phyloP scores from a whole-genome alignment of 805 yeast species.

The Wickerhamomyces rabaulensis region DNA sequence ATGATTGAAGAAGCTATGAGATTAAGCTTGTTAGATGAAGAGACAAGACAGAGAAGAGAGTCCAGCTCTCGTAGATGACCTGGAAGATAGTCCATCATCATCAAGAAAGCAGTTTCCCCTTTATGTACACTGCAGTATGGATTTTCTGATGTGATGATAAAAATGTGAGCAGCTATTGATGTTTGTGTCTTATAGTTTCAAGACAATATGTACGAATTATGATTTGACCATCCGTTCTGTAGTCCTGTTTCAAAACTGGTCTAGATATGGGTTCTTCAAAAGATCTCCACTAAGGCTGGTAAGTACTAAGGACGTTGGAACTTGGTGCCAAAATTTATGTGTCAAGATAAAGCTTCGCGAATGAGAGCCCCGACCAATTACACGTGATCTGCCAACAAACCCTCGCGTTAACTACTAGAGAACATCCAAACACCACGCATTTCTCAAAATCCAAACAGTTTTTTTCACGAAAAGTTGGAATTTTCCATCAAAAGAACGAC shows the following conservation, averaged over 20 bases:
- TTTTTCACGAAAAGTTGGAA: background rate
- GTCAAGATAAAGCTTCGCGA: background rate
- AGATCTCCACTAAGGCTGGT: too few relatives aligned
- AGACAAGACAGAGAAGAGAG: constrained; percentile 40
- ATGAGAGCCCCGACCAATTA: background rate
- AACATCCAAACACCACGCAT: constrained; percentile 1
- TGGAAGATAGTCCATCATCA: background rate
- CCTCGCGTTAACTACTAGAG: background rate
- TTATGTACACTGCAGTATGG: too few relatives aligned
- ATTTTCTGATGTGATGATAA: background rate
- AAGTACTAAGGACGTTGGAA: too few relatives aligned
- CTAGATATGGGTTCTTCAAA: too few relatives aligned
- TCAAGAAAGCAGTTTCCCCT: too few relatives aligned
- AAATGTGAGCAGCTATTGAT: background rate
- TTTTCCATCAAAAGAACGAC: background rate
- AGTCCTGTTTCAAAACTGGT: too few relatives aligned
- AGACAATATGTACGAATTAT: background rate
- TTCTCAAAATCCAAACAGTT: background rate
- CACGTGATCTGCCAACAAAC: background rate
- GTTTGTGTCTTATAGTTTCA: background rate
- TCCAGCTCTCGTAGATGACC: constrained; percentile 9
- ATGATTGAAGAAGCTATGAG: constrained; percentile 85
- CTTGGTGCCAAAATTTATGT: background rate
- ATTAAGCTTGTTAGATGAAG: constrained; percentile 66
- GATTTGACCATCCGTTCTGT: background rate